These are phyloP conservation scores for Scytalidium sp. DNA, from an alignment of 2,329 filamentous ascomycete species.

Conservation along the genomic window DNA sequence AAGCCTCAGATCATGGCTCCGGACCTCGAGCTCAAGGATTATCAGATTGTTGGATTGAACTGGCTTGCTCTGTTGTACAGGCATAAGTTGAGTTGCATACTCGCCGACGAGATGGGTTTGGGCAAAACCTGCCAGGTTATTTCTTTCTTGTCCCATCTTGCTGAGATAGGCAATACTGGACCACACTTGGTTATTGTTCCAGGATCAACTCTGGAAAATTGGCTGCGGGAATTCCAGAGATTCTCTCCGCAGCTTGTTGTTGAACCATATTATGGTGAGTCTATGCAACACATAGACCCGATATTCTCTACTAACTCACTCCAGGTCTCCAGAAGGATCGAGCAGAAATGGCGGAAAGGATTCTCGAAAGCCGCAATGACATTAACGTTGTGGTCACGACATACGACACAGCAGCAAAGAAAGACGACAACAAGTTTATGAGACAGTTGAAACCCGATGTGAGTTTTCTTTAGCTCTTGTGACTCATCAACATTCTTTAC, in stretches of 20 bases:
- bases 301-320: constrained; percentile 35
- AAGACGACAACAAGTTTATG: constrained; percentile 61
- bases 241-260: constrained; percentile 80
- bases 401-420: constrained; percentile 60
- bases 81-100: constrained; percentile 78
- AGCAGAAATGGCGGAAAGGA: constrained; percentile 61
- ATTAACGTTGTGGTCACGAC: constrained; percentile 72
- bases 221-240: constrained; percentile 83
- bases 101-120: constrained; percentile 95
- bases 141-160: constrained; percentile 80
- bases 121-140: constrained; percentile 98
- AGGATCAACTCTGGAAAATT: constrained; percentile 92
- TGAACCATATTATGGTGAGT: constrained; percentile 58
- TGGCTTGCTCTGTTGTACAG: constrained; percentile 87
- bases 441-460: constrained; percentile 52
- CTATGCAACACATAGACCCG: neutral
- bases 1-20: constrained; percentile 76
- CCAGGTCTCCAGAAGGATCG: constrained; percentile 65
- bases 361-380: constrained; percentile 62
- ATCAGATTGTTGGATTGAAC: constrained; percentile 91
- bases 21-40: constrained; percentile 80
- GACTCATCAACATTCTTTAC: neutral
- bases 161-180: constrained; percentile 64
- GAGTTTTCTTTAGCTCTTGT: constrained; percentile 8
- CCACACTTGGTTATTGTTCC: constrained; percentile 87